Evolutionary conservation across 768 basidiomycete species (phyloP).

Genomic region (Melanogaster broomeanus): DNA sequence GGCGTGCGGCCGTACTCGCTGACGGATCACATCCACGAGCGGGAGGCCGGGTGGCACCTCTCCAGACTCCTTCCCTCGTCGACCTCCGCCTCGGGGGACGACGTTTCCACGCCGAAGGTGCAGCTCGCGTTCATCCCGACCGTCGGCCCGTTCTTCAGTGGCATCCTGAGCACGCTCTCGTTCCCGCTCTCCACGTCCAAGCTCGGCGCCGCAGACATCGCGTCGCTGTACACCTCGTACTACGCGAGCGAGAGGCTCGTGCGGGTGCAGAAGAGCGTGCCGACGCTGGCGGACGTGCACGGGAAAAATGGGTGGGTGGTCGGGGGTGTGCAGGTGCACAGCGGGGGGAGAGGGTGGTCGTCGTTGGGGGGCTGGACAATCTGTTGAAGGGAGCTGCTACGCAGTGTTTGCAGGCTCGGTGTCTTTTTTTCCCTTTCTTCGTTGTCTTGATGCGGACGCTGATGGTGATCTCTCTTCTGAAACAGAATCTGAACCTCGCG

Average conservation of each 20-base stretch:
- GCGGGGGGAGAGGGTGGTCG: slow-evolving; percentile 84
- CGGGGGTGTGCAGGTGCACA: slow-evolving; percentile 94
- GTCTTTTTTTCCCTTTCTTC: slow-evolving; percentile 23
- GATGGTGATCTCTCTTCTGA: not conserved
- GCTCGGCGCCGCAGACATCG: slow-evolving; percentile 72
- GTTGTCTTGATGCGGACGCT: slow-evolving; percentile 1
- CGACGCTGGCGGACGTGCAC: slow-evolving; percentile 75
- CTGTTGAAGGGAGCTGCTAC: slow-evolving; percentile 97
- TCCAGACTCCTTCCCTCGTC: slow-evolving; percentile 49
- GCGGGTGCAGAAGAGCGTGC: slow-evolving; percentile 65
- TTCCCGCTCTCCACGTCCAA: slow-evolving; percentile 67
- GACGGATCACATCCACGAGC: slow-evolving; percentile 98
- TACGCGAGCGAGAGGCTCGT: slow-evolving; percentile 79
- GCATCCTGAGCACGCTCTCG: slow-evolving; percentile 86
- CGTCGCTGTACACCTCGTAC: slow-evolving; percentile 70
- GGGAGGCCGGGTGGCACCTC: slow-evolving; percentile 88
- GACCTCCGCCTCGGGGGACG: not conserved
- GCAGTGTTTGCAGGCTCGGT: slow-evolving; percentile 94
- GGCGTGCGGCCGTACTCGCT: slow-evolving; percentile 85
- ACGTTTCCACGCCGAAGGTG: slow-evolving; percentile 27
- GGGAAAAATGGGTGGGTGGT: slow-evolving; percentile 86
- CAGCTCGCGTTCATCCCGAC: slow-evolving; percentile 84
- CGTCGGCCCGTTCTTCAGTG: slow-evolving; percentile 95
- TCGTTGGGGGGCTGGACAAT: slow-evolving; percentile 97
- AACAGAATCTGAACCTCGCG: slow-evolving; percentile 85